These are phyloP conservation scores for Calocybe cyanea DNA, from an alignment of 768 basidiomycete genomes.

Conservation along the genomic window DNA sequence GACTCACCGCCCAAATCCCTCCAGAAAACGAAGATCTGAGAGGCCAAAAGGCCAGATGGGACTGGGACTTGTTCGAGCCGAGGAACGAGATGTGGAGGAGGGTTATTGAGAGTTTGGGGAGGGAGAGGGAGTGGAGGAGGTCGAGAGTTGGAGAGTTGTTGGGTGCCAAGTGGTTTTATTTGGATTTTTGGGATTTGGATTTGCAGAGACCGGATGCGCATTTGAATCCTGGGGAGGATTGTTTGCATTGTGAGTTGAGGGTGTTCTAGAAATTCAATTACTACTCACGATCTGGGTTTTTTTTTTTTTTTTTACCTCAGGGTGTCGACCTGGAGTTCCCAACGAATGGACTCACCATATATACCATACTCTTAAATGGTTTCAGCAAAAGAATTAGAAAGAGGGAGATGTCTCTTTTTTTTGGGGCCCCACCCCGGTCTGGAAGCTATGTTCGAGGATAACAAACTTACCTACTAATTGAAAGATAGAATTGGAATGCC, in stretches of 20 bases:
- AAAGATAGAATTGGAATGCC: too few species aligned
- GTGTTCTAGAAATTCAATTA: too few species aligned
- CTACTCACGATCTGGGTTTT: too few species aligned
- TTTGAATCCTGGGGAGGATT: slow-evolving; percentile 24
- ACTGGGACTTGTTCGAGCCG: slow-evolving; percentile 24
- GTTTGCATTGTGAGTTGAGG: slow-evolving; percentile 26
- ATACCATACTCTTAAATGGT: slow-evolving; percentile 16
- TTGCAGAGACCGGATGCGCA: slow-evolving; percentile 26
- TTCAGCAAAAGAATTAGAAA: slow-evolving; percentile 2
- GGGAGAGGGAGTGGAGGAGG: slow-evolving; percentile 14
- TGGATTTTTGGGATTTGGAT: slow-evolving; percentile 24
- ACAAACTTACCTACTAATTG: too few species aligned
- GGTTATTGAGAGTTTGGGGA: slow-evolving; percentile 15
- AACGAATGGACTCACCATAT: slow-evolving; percentile 24
- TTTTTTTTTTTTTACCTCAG: slow-evolving; percentile 4
- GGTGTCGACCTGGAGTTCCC: slow-evolving; percentile 22
- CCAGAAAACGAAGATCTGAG: slow-evolving; percentile 14
- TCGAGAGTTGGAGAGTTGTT: slow-evolving; percentile 5
- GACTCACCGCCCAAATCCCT: slow-evolving; percentile 18
- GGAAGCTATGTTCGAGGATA: too few species aligned
- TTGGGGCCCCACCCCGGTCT: too few species aligned
- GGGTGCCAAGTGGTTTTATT: slow-evolving; percentile 23
- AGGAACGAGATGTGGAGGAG: slow-evolving; percentile 21
- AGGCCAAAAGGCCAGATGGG: slow-evolving; percentile 21
- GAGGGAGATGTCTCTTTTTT: too few species aligned